phyloP scores from a whole-genome alignment of 345 rosid genomes.

The Conringia planisiliqua region DNA sequence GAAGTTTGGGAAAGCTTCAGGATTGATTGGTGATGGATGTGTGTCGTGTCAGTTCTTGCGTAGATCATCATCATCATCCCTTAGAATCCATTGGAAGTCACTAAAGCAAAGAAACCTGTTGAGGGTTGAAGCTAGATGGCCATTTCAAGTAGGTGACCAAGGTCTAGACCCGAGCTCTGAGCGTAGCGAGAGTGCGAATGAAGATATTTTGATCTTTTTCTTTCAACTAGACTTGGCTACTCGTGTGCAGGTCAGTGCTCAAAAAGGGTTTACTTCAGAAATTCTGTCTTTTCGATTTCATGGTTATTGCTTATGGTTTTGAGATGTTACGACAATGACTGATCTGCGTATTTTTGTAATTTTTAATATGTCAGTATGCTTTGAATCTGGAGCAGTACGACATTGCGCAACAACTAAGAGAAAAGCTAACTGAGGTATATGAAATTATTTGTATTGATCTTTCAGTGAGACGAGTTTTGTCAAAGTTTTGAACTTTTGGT shows the following conservation, averaged over 20 bases:
- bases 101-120: constrained; percentile 36
- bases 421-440: constrained; percentile 80
- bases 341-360: constrained; percentile 8
- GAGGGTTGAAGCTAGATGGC: constrained; percentile 80
- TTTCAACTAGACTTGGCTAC: constrained; percentile 85
- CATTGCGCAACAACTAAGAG: constrained; percentile 75
- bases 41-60: constrained; percentile 34
- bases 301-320: neutral
- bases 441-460: neutral
- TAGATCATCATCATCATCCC: constrained; percentile 25
- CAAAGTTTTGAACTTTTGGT: neutral
- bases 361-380: constrained; percentile 59
- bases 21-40: constrained; percentile 31
- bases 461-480: neutral
- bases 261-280: too few species aligned
- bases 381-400: constrained; percentile 85
- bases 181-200: constrained; percentile 84
- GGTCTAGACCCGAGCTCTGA: constrained; percentile 59
- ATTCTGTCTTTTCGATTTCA: too few species aligned
- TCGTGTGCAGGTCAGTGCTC: constrained; percentile 88
- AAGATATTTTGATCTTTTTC: constrained; percentile 85
- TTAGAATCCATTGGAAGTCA: constrained; percentile 28
- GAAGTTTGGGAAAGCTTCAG: constrained; percentile 32
- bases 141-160: constrained; percentile 59
- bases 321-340: constrained; percentile 10